These are phyloP conservation scores for Aspergillus sp. DNA, from an alignment of 2,329 filamentous ascomycete genomes.

Conservation along the genomic window DNA sequence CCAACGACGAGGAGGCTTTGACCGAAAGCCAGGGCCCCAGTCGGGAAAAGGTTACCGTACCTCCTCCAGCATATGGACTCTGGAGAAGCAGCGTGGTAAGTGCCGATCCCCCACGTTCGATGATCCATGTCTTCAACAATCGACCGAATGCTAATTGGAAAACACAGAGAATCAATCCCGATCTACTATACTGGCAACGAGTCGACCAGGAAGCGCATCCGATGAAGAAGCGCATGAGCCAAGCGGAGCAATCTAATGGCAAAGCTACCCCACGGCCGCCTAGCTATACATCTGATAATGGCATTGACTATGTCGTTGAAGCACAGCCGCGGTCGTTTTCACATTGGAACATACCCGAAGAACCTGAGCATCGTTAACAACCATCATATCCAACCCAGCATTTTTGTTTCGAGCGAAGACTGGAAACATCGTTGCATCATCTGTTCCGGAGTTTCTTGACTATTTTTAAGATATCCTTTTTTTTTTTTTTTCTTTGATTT, in stretches of 20 bases:
- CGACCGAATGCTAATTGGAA: background rate
- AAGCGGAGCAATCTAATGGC: conserved; percentile 9
- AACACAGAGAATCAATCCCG: conserved; percentile 69
- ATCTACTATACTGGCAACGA: conserved; percentile 77
- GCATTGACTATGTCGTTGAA: conserved; percentile 70
- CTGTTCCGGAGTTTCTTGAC: background rate
- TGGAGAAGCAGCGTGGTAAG: conserved; percentile 81
- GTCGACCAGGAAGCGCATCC: conserved; percentile 39
- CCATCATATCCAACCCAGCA: background rate
- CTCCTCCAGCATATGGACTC: conserved; percentile 80
- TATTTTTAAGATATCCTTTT: background rate
- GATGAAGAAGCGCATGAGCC: background rate
- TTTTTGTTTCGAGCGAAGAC: background rate
- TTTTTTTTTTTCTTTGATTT: background rate
- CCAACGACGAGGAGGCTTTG: conserved; percentile 69
- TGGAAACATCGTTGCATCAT: background rate
- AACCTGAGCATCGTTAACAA: background rate
- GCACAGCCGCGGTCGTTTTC: conserved; percentile 61
- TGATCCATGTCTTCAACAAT: conserved; percentile 1
- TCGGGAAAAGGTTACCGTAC: conserved; percentile 54
- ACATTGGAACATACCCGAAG: conserved; percentile 28
- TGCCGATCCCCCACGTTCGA: conserved; percentile 23
- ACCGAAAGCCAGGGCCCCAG: conserved; percentile 45
- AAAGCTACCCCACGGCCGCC: conserved; percentile 61
- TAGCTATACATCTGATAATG: conserved; percentile 74